Evolutionary conservation across 805 yeast species (phyloP).

Genomic region (Monosporozyma servazzii): DNA sequence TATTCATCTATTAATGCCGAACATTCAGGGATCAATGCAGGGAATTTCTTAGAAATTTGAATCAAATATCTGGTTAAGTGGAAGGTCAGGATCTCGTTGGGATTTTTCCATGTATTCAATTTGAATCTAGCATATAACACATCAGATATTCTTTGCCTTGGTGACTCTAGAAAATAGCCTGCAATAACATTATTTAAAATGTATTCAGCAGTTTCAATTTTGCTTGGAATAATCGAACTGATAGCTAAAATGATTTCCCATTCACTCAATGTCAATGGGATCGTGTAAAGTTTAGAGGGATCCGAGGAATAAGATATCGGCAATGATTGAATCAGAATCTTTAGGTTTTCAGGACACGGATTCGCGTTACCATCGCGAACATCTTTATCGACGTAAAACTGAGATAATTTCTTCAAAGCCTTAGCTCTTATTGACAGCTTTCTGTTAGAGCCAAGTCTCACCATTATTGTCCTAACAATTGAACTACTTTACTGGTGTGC

Average conservation of each 20-base stretch:
- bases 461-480: not conserved
- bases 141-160: slow-evolving; percentile 40
- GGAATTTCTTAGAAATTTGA: slow-evolving; percentile 20
- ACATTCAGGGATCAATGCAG: slow-evolving; percentile 18
- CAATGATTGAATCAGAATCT: slow-evolving; percentile 17
- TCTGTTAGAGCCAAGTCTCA: slow-evolving; percentile 1
- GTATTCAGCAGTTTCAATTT: slow-evolving; percentile 31
- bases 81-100: slow-evolving; percentile 33
- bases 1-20: slow-evolving; percentile 19
- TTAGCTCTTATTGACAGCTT: slow-evolving; percentile 14
- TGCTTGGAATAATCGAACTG: slow-evolving; percentile 32
- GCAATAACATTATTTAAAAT: slow-evolving; percentile 35
- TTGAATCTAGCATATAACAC: slow-evolving; percentile 27
- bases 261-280: slow-evolving; percentile 43
- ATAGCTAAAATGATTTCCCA: slow-evolving; percentile 46
- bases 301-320: slow-evolving; percentile 24
- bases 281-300: slow-evolving; percentile 22
- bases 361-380: not conserved
- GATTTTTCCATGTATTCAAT: slow-evolving; percentile 29
- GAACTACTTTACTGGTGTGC: not conserved
- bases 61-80: slow-evolving; percentile 29
- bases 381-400: slow-evolving; percentile 1
- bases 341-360: slow-evolving; percentile 3
- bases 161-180: slow-evolving; percentile 42
- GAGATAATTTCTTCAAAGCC: slow-evolving; percentile 20